Base-by-base conservation (phyloP, 1,139 yeast genomes). In the Yamadazyma atmosphaerica region DNA sequence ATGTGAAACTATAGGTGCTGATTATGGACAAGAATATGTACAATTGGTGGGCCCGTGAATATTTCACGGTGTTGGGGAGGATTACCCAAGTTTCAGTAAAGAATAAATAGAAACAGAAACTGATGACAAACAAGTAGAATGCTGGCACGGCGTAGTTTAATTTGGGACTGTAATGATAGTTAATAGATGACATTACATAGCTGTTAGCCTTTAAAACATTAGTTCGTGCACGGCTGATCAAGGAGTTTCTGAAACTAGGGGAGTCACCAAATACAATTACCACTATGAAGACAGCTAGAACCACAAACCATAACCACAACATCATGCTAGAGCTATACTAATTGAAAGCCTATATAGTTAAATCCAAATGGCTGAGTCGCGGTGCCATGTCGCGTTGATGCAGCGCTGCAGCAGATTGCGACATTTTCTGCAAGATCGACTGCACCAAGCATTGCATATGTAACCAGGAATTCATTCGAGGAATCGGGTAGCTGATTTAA, bases 181-280 rank as follows among this genome's bases (percentile, higher is more conserved):
- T 40, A 2, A 40, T 3, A 15, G 19, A 12, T 4, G 24, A 12
- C 1, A 46, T 13, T 10, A 19, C 16, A 10, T 7, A 5, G 5
- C 19, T 9, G 33, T 44, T 47, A n/a, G 25, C 18, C 2, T 18
- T 9, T 4, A 52, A 17, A n/a, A 55, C 18, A 1, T 19, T n/a
- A n/a, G 25, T 22, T 17, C 57, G 43, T 28, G 54, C 33, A 37
- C 42, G 49, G 29, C 63, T 62, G 21, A 72, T 39, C n/a, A 50
- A 44, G 1, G 75, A 60, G 35, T 62, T 48, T 42, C 76, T 58
- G 34, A 71, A 67, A 21, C 67, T 63, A 0, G 84, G 85, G 22
- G 75, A 64, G 46, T 78, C 77, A 0, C 84, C 84, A 51, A 79
- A 78, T 27, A 79, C 55, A 12, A 71, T 48, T 7, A 62, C 38